phyloP scores from a whole-genome alignment of 1,139 yeast species.

The Candida freyschussii region DNA sequence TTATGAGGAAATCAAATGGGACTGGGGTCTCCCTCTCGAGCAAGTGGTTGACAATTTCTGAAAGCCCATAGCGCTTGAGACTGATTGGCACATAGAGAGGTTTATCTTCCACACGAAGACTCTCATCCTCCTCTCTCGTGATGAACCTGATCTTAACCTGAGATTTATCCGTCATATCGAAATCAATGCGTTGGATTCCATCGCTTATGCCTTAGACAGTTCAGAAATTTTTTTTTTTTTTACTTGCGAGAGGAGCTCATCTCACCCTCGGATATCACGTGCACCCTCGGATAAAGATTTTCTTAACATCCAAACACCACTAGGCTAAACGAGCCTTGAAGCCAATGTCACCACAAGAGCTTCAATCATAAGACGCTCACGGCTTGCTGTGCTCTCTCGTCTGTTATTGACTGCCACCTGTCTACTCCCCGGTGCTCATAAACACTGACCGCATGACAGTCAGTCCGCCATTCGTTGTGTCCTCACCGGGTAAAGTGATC shows the following conservation, averaged over 20 bases:
- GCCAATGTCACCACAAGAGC: not conserved
- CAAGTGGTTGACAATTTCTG: slow-evolving; percentile 91
- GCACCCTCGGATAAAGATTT: too few relatives aligned
- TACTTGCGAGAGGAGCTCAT: too few relatives aligned
- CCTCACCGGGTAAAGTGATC: slow-evolving; percentile 97
- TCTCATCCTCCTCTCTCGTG: slow-evolving; percentile 79
- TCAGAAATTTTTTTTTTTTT: slow-evolving; percentile 9
- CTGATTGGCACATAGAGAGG: slow-evolving; percentile 85
- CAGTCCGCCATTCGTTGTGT: slow-evolving; percentile 56
- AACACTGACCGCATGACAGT: slow-evolving; percentile 13
- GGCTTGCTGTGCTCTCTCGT: too few relatives aligned
- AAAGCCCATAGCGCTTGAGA: slow-evolving; percentile 83
- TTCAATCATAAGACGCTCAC: not conserved
- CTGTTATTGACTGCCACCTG: too few relatives aligned
- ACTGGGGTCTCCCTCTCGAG: slow-evolving; percentile 54
- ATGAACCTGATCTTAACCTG: slow-evolving; percentile 76
- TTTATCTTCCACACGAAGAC: slow-evolving; percentile 68
- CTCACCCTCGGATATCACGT: slow-evolving; percentile 15
- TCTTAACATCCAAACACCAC: too few relatives aligned
- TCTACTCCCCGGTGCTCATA: slow-evolving; percentile 3
- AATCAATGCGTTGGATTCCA: too few relatives aligned
- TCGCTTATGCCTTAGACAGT: too few relatives aligned
- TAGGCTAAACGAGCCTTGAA: too few relatives aligned
- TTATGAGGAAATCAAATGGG: slow-evolving; percentile 90
- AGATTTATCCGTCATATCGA: slow-evolving; percentile 32